These are phyloP conservation scores for Trichosporon sp. DNA, from an alignment of 1,284 basidiomycete species.

Conservation along the genomic window DNA sequence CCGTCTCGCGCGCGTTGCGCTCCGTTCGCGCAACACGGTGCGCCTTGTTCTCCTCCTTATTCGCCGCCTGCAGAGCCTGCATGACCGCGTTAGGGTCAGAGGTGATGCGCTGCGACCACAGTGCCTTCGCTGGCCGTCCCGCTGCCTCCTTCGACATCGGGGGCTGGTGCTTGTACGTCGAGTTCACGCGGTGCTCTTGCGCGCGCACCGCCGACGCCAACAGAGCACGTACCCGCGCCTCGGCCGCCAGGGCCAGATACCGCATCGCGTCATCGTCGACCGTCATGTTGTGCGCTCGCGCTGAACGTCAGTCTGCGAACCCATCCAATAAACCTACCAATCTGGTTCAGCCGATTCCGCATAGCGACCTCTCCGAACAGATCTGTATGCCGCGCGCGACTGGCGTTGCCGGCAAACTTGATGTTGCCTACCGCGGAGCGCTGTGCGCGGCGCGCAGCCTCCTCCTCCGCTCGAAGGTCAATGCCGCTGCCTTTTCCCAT, in stretches of 20 bases:
- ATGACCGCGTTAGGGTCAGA: constrained; percentile 45
- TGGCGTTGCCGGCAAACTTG: constrained; percentile 33
- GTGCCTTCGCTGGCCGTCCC: constrained; percentile 25
- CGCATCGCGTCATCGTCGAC: constrained; percentile 48
- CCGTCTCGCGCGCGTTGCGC: constrained; percentile 48
- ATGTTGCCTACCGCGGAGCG: constrained; percentile 31
- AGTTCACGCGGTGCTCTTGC: constrained; percentile 48
- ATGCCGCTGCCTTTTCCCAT: constrained; percentile 35
- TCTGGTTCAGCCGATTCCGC: constrained; percentile 31
- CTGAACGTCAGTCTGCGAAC: constrained; percentile 28
- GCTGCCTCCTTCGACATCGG: constrained; percentile 32
- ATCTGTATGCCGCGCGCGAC: constrained; percentile 43
- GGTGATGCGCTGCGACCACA: constrained; percentile 47
- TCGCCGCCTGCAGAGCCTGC: constrained; percentile 39
- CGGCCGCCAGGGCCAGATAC: constrained; percentile 50
- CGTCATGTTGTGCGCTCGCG: constrained; percentile 39
- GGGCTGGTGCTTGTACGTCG: constrained; percentile 43
- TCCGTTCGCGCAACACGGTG: constrained; percentile 48
- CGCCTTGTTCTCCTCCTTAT: constrained; percentile 47
- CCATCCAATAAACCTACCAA: constrained; percentile 34
- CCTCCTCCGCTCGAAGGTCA: constrained; percentile 49
- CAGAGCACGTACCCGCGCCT: constrained; percentile 45
- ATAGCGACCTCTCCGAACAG: constrained; percentile 43
- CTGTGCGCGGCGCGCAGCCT: constrained; percentile 41
- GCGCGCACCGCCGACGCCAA: constrained; percentile 43